Conservation (phyloP, 306 rosid genomes). For the Sphenostylis stenocarpa region DNA sequence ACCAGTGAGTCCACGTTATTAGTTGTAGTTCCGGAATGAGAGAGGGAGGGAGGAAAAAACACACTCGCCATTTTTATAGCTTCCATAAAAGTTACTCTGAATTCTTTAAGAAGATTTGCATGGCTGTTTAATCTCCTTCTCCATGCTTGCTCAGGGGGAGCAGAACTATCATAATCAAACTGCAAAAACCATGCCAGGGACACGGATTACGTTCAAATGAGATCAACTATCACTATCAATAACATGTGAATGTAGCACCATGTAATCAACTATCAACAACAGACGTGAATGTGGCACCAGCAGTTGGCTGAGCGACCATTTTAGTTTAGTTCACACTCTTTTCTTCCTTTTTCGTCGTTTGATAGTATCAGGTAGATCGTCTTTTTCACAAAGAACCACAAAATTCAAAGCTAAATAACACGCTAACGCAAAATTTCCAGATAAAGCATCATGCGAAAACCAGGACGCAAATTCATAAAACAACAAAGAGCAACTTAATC, state of each 20-base stretch:
- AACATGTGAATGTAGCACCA: not conserved
- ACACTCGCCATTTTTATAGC: conserved; percentile 87
- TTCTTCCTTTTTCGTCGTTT: too few species aligned
- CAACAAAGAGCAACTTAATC: not conserved
- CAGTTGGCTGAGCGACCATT: conserved; percentile 1
- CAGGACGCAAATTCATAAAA: not conserved
- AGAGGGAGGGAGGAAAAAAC: conserved; percentile 24
- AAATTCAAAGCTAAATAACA: conserved; percentile 1
- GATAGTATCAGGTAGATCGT: too few species aligned
- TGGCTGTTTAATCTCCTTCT: conserved; percentile 90
- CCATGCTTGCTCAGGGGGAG: conserved; percentile 99
- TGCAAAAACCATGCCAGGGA: conserved; percentile 37
- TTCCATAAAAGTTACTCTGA: conserved; percentile 87
- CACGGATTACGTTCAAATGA: conserved; percentile 4
- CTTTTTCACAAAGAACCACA: not conserved
- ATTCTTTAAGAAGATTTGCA: conserved; percentile 93
- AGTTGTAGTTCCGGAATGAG: not conserved
- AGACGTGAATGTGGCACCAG: not conserved
- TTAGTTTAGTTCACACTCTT: not conserved
- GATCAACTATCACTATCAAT: not conserved
- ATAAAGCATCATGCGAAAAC: not conserved
- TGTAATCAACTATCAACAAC: not conserved
- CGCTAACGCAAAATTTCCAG: not conserved
- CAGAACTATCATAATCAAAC: conserved; percentile 93
- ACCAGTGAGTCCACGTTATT: conserved; percentile 16